Evolutionary conservation across 805 yeast species (phyloP), one percentile per base, ranked within the genome.

Genomic region (Cyberlindnera euphorbiiphila): DNA sequence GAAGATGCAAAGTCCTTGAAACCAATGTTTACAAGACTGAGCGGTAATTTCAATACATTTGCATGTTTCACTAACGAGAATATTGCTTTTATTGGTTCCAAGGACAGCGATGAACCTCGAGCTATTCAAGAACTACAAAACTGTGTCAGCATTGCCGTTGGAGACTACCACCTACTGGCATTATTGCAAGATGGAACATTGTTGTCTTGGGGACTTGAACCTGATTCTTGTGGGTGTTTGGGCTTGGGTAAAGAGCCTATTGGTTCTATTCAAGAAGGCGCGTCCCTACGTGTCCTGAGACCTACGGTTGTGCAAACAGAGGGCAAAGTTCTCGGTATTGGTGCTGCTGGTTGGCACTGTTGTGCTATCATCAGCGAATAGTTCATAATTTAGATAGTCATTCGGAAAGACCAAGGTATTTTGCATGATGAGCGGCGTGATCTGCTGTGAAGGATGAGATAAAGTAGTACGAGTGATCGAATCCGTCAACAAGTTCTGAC

Each of bases 391-490:
- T 41, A 14, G 48, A 37, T 44, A 45, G 51, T 45, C 47, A 48
- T 25, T 42, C 33, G 18, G 49, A 13, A 18, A 67, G 49, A 14
- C 70, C 71, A 35, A 67, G 46, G 41, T 75, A 69, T 59, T 82
- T 80, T 9, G 95, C 94, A 54, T 93, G 97, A 60, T 81, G 91
- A 43, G 73, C 76, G 25, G 95, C 85, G 60, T 93, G 98, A 24
- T 78, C 85, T 39, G 74, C 81, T 10, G 82, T 82, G 61, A 88
- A 89, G 0, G 85, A 63, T 36, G 89, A 72, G 39, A 91, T 72
- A 59, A 88, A 91, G 62, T 74, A 93, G 67, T 89, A 91, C 33
- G 89, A 81, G 58, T 91, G 98, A 55, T 93, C 97, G 56, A 78
- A 91, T 4, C 89, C 96, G 1, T 84, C 88, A 14, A 75, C 95